Percentiles rank a stretch among this genome's conserved stretches.
These are phyloP conservation scores for Cyberlindnera japonica DNA, from an alignment of 805 yeast genomes.

Conservation along the genomic window DNA sequence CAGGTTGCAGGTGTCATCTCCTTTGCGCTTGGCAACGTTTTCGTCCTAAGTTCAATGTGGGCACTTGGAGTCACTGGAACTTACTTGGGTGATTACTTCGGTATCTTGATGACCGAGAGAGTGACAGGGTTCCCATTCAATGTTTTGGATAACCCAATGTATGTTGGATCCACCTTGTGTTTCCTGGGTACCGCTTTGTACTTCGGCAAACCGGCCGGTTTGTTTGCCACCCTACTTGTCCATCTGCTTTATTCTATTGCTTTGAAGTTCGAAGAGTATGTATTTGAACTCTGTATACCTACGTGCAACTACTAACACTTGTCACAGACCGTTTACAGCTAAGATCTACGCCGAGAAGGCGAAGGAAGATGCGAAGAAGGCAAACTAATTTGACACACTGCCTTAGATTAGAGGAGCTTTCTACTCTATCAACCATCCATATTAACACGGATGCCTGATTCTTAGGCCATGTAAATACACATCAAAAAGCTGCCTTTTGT, in stretches of 20 bases:
- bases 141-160: conserved; percentile 92
- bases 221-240: conserved; percentile 68
- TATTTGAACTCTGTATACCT: background rate
- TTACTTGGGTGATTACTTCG: conserved; percentile 95
- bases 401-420: too few species aligned
- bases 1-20: conserved; percentile 49
- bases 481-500: too few species aligned
- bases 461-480: too few species aligned
- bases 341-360: conserved; percentile 79
- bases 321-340: conserved; percentile 76
- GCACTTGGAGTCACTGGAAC: conserved; percentile 94
- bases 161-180: conserved; percentile 84
- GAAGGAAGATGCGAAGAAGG: conserved; percentile 31
- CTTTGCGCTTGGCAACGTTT: conserved; percentile 70
- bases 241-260: conserved; percentile 81
- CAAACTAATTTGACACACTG: too few species aligned
- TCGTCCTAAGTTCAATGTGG: conserved; percentile 85
- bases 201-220: conserved; percentile 88
- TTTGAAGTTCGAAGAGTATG: conserved; percentile 73
- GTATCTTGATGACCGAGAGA: conserved; percentile 85
- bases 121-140: conserved; percentile 94
- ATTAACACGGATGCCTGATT: too few species aligned
- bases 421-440: too few species aligned
- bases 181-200: conserved; percentile 88
- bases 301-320: conserved; percentile 11